A percentile compares a stretch with the other conserved stretches of the same genome.
These are phyloP conservation scores for Naematelia aurantialba DNA, from an alignment of 768 basidiomycete genomes.

Conservation along the genomic window DNA sequence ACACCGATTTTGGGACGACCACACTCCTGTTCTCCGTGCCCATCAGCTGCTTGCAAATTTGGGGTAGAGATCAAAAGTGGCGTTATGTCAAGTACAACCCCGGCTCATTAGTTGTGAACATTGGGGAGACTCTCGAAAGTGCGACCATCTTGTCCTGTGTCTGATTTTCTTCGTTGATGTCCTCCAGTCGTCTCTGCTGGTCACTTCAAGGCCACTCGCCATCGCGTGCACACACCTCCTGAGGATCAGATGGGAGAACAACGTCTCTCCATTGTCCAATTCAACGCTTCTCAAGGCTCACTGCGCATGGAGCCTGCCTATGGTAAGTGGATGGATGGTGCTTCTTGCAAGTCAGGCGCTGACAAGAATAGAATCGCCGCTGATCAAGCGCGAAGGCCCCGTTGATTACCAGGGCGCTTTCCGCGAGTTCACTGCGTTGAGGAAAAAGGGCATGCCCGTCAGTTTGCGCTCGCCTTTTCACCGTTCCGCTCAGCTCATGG, in stretches of 20 bases:
- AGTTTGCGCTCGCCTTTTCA: slow-evolving; percentile 3
- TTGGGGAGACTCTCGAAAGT: slow-evolving; percentile 38
- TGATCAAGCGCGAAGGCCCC: slow-evolving; percentile 44
- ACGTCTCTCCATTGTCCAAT: slow-evolving; percentile 27
- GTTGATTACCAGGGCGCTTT: slow-evolving; percentile 43
- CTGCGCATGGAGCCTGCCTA: slow-evolving; percentile 27
- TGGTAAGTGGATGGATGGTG: slow-evolving; percentile 11
- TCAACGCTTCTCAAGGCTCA: slow-evolving; percentile 23
- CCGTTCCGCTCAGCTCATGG: not conserved
- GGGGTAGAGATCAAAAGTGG: slow-evolving; percentile 36
- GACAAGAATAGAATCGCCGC: slow-evolving; percentile 26
- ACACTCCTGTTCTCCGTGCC: slow-evolving; percentile 40
- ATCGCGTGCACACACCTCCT: slow-evolving; percentile 30
- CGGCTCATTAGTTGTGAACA: slow-evolving; percentile 37
- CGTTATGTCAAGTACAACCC: slow-evolving; percentile 32
- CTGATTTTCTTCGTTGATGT: not conserved
- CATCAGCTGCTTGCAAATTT: slow-evolving; percentile 38
- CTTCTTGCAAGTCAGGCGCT: not conserved
- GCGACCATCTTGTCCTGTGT: slow-evolving; percentile 10
- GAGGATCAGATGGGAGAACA: slow-evolving; percentile 21
- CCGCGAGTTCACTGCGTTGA: slow-evolving; percentile 40
- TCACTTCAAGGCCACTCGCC: slow-evolving; percentile 39
- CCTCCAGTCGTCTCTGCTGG: slow-evolving; percentile 19
- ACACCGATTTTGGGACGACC: slow-evolving; percentile 35
- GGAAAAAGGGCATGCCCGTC: slow-evolving; percentile 36